A percentile compares a stretch with the other conserved stretches of the same genome.
Conservation (phyloP, 495 filamentous ascomycete species). For the Xylaria flabelliformis region DNA sequence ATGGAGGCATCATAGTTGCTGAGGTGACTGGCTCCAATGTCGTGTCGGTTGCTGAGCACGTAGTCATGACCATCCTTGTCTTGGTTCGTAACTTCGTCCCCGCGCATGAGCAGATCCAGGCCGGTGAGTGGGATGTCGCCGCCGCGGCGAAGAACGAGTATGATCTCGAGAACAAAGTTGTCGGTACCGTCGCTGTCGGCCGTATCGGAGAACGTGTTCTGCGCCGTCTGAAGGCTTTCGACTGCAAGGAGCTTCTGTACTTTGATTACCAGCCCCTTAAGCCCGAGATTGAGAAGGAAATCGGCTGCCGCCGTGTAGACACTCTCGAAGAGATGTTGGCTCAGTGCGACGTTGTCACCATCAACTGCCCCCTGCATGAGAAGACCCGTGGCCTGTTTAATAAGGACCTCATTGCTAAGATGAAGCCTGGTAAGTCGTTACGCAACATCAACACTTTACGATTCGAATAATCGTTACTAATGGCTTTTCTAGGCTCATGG, state of each 20-base stretch:
- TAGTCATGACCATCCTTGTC: slow-evolving; percentile 96
- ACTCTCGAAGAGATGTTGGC: slow-evolving; percentile 90
- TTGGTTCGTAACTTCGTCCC: slow-evolving; percentile 98
- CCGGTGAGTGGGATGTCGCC: slow-evolving; percentile 94
- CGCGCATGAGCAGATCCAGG: slow-evolving; percentile 89
- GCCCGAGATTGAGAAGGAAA: slow-evolving; percentile 90
- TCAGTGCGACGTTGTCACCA: slow-evolving; percentile 98
- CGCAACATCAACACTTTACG: background rate
- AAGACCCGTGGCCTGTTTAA: slow-evolving; percentile 96
- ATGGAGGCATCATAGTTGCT: slow-evolving; percentile 95
- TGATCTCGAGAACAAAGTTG: slow-evolving; percentile 96
- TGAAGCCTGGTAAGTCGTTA: slow-evolving; percentile 81
- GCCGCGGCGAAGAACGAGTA: slow-evolving; percentile 97
- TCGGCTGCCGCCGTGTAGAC: slow-evolving; percentile 89
- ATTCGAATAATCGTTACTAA: slow-evolving; percentile 22
- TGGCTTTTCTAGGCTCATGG: slow-evolving; percentile 71
- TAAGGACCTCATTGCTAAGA: slow-evolving; percentile 99
- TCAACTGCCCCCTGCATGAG: slow-evolving; percentile 99
- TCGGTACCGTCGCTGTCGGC: slow-evolving; percentile 96
- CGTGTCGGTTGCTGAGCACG: slow-evolving; percentile 90
- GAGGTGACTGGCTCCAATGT: slow-evolving; percentile 96
- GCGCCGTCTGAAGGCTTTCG: slow-evolving; percentile 91
- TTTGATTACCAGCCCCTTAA: slow-evolving; percentile 96
- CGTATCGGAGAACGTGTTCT: slow-evolving; percentile 98
- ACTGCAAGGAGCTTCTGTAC: slow-evolving; percentile 99